Percentiles rank a stretch among this genome's conserved stretches.
Conservation (phyloP, 345 rosid genomes). For the Erysimum cheiranthoides region DNA sequence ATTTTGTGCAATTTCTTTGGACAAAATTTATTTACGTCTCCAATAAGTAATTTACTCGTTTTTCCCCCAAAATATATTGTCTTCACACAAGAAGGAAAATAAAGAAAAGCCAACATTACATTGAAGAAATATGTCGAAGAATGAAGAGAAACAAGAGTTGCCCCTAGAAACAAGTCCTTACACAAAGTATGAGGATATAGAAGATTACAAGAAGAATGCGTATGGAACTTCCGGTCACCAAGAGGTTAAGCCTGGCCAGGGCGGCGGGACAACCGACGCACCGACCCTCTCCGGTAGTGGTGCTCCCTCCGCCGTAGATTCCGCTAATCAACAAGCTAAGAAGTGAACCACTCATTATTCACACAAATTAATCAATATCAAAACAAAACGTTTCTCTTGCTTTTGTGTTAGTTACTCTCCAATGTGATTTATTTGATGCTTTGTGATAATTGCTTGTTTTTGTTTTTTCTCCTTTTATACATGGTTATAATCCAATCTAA, state of each 20-base stretch:
- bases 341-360: slow-evolving; percentile 32
- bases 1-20: slow-evolving; percentile 39
- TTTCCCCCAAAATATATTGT: not conserved
- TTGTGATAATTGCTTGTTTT: slow-evolving; percentile 1
- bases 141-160: slow-evolving; percentile 40
- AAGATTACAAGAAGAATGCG: slow-evolving; percentile 55
- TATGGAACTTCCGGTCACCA: slow-evolving; percentile 64
- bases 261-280: slow-evolving; percentile 58
- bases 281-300: slow-evolving; percentile 53
- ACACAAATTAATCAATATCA: slow-evolving; percentile 10
- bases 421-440: slow-evolving; percentile 13
- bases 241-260: slow-evolving; percentile 51
- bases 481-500: slow-evolving; percentile 13
- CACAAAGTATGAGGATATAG: slow-evolving; percentile 49
- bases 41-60: slow-evolving; percentile 29
- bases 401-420: not conserved
- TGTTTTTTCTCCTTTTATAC: not conserved
- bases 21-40: slow-evolving; percentile 17
- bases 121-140: slow-evolving; percentile 33
- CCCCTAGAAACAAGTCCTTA: slow-evolving; percentile 61
- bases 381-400: slow-evolving; percentile 3
- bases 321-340: slow-evolving; percentile 43
- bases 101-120: not conserved
- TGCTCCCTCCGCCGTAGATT: slow-evolving; percentile 35
- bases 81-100: not conserved